Evolutionary conservation across 495 filamentous ascomycete species (phyloP).

Genomic region (Daldinia concentrica): DNA sequence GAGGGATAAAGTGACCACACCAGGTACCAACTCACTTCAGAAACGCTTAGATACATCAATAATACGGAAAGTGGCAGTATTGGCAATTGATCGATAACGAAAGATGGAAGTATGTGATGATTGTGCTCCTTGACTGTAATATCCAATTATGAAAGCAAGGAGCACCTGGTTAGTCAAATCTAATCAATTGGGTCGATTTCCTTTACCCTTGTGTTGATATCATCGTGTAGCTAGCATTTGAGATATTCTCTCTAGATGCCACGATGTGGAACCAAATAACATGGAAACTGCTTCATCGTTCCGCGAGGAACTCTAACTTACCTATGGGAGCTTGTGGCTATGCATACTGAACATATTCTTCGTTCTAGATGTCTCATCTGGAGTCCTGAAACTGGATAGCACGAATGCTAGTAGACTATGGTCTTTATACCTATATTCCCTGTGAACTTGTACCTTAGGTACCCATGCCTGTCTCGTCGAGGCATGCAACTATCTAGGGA

Average conservation of each 20-base stretch:
- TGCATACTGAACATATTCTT: too few relatives aligned
- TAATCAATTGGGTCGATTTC: neutral
- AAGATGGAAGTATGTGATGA: neutral
- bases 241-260: too few relatives aligned
- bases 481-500: neutral
- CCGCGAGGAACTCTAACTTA: too few relatives aligned
- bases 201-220: neutral
- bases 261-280: too few relatives aligned
- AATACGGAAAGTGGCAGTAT: slow-evolving; percentile 1
- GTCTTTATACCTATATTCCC: neutral
- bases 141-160: neutral
- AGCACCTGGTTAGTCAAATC: neutral
- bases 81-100: neutral
- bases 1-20: neutral
- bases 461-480: neutral
- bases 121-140: neutral
- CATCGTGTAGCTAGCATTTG: neutral
- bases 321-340: too few relatives aligned
- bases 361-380: too few relatives aligned
- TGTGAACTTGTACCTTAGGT: neutral
- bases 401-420: neutral
- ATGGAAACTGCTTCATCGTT: too few relatives aligned
- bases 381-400: neutral
- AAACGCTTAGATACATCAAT: neutral
- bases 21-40: neutral